Evolutionary conservation across 805 yeast genomes (phyloP).

Genomic region (Candida palmyrensis): DNA sequence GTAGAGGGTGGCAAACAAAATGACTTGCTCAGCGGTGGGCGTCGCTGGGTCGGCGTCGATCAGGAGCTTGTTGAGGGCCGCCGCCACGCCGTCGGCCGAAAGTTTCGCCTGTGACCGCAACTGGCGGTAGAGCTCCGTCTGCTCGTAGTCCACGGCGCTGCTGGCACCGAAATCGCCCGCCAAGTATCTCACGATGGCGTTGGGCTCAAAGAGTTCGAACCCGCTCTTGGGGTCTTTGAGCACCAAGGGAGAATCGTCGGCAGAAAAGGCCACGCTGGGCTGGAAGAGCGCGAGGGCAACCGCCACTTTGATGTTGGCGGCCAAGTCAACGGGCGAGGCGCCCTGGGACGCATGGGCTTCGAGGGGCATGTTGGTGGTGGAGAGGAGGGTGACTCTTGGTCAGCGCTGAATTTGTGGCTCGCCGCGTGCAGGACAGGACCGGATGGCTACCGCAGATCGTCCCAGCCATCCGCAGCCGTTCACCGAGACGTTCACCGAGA

Average conservation of each 20-base stretch:
- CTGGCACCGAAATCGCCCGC: constrained; percentile 41
- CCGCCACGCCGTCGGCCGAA: constrained; percentile 13
- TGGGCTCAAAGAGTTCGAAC: constrained; percentile 56
- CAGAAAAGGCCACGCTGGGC: constrained; percentile 16
- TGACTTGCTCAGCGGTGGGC: constrained; percentile 49
- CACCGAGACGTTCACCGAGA: no score
- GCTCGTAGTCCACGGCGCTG: constrained; percentile 37
- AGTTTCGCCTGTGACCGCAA: constrained; percentile 22
- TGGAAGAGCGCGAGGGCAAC: constrained; percentile 35
- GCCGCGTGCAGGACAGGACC: no score
- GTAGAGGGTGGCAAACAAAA: constrained; percentile 55
- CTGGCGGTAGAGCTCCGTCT: constrained; percentile 37
- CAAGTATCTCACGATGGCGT: constrained; percentile 65
- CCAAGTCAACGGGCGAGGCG: constrained; percentile 22
- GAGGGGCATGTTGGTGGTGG: constrained; percentile 2
- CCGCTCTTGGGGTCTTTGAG: constrained; percentile 31
- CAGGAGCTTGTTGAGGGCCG: constrained; percentile 9
- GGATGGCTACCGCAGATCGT: no score
- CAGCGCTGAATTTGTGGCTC: not conserved
- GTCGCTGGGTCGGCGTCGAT: constrained; percentile 10
- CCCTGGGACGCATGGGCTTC: constrained; percentile 8
- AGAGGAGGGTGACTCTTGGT: not conserved
- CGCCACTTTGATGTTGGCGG: constrained; percentile 38
- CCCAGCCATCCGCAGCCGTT: no score
- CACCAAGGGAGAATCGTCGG: constrained; percentile 19